Percentiles rank a stretch among this genome's conserved stretches.
phyloP scores from a whole-genome alignment of 768 basidiomycete genomes.

The Crepidotus variabilis region DNA sequence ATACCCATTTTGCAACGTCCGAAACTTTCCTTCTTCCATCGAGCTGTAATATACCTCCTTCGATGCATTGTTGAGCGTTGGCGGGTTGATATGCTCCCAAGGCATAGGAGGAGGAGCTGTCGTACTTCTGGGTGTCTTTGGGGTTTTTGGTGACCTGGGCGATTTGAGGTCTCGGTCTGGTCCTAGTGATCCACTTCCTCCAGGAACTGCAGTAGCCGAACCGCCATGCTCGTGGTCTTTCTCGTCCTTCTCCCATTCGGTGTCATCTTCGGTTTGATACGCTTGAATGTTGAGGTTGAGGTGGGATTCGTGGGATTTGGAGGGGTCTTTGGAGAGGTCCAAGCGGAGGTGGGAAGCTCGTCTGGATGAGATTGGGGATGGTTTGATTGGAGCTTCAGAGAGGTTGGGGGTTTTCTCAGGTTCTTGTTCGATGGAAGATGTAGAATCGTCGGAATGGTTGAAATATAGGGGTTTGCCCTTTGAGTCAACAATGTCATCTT shows the following conservation, averaged over 20 bases:
- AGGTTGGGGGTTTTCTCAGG: neutral
- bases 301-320: neutral
- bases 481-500: conserved; percentile 21
- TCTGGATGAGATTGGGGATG: conserved; percentile 25
- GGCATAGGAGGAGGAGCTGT: conserved; percentile 50
- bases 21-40: conserved; percentile 38
- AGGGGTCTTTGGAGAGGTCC: conserved; percentile 24
- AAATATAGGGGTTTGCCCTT: conserved; percentile 22
- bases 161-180: neutral
- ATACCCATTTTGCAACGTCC: conserved; percentile 40
- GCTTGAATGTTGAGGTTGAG: neutral
- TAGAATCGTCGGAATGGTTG: conserved; percentile 15
- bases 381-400: conserved; percentile 4
- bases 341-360: conserved; percentile 44
- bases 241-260: neutral
- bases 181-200: neutral
- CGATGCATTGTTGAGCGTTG: conserved; percentile 35
- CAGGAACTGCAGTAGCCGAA: neutral
- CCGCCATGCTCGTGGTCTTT: neutral
- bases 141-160: neutral
- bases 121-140: neutral
- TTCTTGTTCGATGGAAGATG: neutral
- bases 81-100: conserved; percentile 61
- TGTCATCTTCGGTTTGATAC: neutral
- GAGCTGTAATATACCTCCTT: conserved; percentile 40